Evolutionary conservation across 768 basidiomycete species (phyloP).

Genomic region (Russula olivacea): DNA sequence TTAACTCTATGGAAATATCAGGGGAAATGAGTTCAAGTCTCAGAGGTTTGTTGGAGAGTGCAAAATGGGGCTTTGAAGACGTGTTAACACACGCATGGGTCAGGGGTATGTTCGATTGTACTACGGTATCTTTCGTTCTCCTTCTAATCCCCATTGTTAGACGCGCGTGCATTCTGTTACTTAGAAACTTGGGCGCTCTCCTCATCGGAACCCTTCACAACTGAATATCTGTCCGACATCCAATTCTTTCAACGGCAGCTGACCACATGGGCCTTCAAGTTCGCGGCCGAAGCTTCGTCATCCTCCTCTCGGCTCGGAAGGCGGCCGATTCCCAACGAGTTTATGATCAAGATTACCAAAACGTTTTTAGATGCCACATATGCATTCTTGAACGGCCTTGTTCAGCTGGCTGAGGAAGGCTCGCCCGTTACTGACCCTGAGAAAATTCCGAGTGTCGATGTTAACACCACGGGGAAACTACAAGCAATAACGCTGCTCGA

Average conservation of each 20-base stretch:
- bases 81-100: slow-evolving; percentile 74
- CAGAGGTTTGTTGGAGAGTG: slow-evolving; percentile 70
- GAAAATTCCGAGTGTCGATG: slow-evolving; percentile 32
- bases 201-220: slow-evolving; percentile 55
- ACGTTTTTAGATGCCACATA: slow-evolving; percentile 84
- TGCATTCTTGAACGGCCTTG: slow-evolving; percentile 79
- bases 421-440: slow-evolving; percentile 41
- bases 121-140: neutral
- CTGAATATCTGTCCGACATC: slow-evolving; percentile 69
- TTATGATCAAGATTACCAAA: slow-evolving; percentile 68
- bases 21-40: slow-evolving; percentile 64
- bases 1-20: slow-evolving; percentile 73
- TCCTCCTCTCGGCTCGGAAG: slow-evolving; percentile 48
- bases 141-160: slow-evolving; percentile 37
- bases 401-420: slow-evolving; percentile 71
- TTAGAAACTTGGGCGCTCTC: slow-evolving; percentile 83
- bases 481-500: slow-evolving; percentile 56
- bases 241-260: slow-evolving; percentile 77
- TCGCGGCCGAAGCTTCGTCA: slow-evolving; percentile 58
- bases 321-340: slow-evolving; percentile 56
- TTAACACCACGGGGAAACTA: slow-evolving; percentile 30
- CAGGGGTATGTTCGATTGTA: slow-evolving; percentile 51
- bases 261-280: slow-evolving; percentile 67
- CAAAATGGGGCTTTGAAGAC: slow-evolving; percentile 85
- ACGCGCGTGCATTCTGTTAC: slow-evolving; percentile 74